Evolutionary conservation across 2,329 filamentous ascomycete genomes (phyloP), one percentile per base, ranked within the genome.

Genomic region (Fusarium praegraminearum): DNA sequence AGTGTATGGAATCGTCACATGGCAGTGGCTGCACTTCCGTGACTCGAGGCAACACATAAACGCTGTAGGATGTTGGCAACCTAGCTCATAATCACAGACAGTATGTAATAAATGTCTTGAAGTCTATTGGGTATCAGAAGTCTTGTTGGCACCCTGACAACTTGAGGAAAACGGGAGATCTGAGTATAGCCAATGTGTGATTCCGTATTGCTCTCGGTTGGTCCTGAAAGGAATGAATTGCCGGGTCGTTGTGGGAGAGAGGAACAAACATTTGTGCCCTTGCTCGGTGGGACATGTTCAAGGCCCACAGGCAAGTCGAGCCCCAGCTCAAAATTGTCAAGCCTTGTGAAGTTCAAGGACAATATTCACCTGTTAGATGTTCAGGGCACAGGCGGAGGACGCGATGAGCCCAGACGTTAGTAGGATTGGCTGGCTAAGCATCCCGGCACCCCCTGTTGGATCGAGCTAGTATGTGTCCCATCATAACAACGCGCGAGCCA

Each of bases 1-100:
- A 64, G 64, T 53, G 57, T 62, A 43, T 58, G 40, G 35, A 62
- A 60, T 43, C 54, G 58, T 72, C 67, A 72, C 64, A 73, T 62
- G 59, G 52, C 41, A 54, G 62, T 70, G 69, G 57, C 51, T 66
- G 62, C 65, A 50, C 57, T 71, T 71, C 52, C 46, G 61, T 55
- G 58, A 65, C 57, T 71, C 47, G 41, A 50, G 53, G 41, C 63
- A 67, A 69, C 66, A 61, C 67, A 70, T 52, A 44, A 64, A 65
- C 43, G 41, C 61, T 60, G 65, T 57, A 65, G 18, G 69, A 62
- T 60, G 49, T 46, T 63, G 65, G 35, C 45, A 52, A 53, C 51
- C 53, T 51, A 61, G 50, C 51, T 54, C 43, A 49, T 57, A 58
- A 72, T 66, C 49, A 63, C 56, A 69, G 47, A 59, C 49, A 64